A percentile compares a stretch with the other conserved stretches of the same genome.
These are phyloP conservation scores for Aspergillus neotritici DNA, from an alignment of 2,329 filamentous ascomycete genomes.

Conservation along the genomic window DNA sequence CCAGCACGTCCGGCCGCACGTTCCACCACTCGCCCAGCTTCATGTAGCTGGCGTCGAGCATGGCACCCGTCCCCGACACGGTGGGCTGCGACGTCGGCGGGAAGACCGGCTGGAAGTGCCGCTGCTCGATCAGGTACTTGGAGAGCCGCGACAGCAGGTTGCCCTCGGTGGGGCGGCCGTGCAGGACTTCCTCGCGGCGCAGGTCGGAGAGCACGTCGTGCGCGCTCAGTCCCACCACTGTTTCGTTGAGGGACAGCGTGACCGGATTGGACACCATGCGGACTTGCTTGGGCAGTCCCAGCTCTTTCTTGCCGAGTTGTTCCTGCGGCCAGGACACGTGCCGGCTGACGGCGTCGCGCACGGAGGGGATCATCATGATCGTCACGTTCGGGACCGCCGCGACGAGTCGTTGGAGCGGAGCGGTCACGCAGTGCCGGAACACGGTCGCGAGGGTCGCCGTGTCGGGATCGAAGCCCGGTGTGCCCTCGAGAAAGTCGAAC, in stretches of 20 bases:
- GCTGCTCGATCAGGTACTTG: conserved; percentile 76
- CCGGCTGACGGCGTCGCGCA: conserved; percentile 73
- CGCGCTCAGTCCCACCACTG: conserved; percentile 71
- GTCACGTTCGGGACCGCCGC: conserved; percentile 68
- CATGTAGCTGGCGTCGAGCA: conserved; percentile 75
- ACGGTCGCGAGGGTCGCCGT: conserved; percentile 73
- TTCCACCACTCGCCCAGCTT: conserved; percentile 89
- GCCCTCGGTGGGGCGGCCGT: conserved; percentile 50
- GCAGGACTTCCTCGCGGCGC: conserved; percentile 63
- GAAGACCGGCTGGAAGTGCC: conserved; percentile 86
- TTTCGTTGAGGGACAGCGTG: conserved; percentile 81
- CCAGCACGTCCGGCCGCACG: conserved; percentile 74
- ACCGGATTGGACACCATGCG: conserved; percentile 85
- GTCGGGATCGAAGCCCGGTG: conserved; percentile 61
- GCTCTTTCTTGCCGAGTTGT: conserved; percentile 62
- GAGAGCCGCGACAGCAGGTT: conserved; percentile 67
- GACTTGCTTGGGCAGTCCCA: conserved; percentile 71
- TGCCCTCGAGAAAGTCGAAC: conserved; percentile 67
- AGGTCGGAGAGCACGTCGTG: conserved; percentile 83
- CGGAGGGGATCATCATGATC: conserved; percentile 75
- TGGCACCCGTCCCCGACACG: conserved; percentile 66
- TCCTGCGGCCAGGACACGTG: conserved; percentile 85
- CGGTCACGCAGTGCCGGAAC: conserved; percentile 74
- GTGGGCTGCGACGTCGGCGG: conserved; percentile 67
- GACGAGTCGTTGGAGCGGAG: conserved; percentile 64